phyloP scores from a whole-genome alignment of 2,329 filamentous ascomycete species.

The Amauroascus verrucosus region DNA sequence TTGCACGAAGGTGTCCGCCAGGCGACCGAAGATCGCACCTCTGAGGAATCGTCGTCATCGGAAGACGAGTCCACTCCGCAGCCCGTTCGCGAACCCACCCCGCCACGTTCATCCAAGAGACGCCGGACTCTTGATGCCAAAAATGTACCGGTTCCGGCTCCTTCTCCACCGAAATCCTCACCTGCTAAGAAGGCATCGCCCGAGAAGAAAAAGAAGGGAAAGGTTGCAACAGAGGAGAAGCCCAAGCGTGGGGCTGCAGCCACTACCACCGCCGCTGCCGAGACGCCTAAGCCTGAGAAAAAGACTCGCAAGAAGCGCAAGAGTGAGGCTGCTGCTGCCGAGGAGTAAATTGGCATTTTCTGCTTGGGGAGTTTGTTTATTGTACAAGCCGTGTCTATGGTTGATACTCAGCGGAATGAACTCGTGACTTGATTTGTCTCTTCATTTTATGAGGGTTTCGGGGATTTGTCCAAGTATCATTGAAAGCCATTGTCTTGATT shows the following conservation, averaged over 20 bases:
- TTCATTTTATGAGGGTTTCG: background rate
- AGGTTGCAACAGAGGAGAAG: slow-evolving; percentile 29
- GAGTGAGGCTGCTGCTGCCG: slow-evolving; percentile 9
- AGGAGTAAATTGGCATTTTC: slow-evolving; percentile 6
- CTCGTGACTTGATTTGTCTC: background rate
- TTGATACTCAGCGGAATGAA: background rate
- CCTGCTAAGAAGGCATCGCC: slow-evolving; percentile 31
- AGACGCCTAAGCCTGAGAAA: slow-evolving; percentile 25
- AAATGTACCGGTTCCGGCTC: slow-evolving; percentile 25
- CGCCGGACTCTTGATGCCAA: slow-evolving; percentile 34
- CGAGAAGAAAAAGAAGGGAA: slow-evolving; percentile 25
- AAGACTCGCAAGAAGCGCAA: slow-evolving; percentile 37
- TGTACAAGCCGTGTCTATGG: background rate
- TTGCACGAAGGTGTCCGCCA: slow-evolving; percentile 34
- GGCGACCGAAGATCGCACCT: slow-evolving; percentile 25
- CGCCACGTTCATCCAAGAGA: slow-evolving; percentile 34
- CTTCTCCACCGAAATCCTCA: slow-evolving; percentile 19
- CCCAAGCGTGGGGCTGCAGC: slow-evolving; percentile 21
- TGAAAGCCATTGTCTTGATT: background rate
- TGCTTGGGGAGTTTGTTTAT: background rate
- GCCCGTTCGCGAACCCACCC: slow-evolving; percentile 35
- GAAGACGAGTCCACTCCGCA: slow-evolving; percentile 28
- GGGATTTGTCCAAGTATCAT: background rate
- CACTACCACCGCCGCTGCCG: slow-evolving; percentile 20
- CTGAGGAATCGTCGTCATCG: slow-evolving; percentile 27